A percentile compares a stretch with the other conserved stretches of the same genome.
Conservation (phyloP, 805 yeast species). For the Candida yuanshanica region DNA sequence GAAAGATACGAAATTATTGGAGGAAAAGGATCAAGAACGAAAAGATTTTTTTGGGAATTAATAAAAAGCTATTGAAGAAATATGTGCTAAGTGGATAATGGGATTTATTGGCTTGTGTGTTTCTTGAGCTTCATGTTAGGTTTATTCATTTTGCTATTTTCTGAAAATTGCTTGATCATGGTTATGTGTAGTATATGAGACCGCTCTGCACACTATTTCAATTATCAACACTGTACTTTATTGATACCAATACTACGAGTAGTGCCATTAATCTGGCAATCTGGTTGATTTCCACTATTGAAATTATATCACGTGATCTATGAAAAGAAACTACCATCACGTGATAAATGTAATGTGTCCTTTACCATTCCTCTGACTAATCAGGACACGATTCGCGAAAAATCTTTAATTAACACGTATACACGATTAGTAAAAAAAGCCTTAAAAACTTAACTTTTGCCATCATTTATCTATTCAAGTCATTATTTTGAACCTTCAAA, state of each 20-base stretch:
- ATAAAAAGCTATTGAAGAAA: constrained; percentile 7
- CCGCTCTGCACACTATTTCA: no score
- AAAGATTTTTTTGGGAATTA: constrained; percentile 4
- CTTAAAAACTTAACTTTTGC: not conserved
- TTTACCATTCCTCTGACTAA: no score
- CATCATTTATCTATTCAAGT: not conserved
- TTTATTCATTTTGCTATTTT: not conserved
- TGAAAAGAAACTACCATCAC: no score
- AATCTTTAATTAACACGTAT: not conserved
- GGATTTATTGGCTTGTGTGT: not conserved
- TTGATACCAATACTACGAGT: no score
- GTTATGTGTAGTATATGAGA: no score
- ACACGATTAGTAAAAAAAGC: not conserved
- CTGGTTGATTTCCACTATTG: no score
- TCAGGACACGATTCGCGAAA: not conserved
- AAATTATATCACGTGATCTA: no score
- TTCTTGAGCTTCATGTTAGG: not conserved
- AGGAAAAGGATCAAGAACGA: constrained; percentile 9
- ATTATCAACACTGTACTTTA: no score
- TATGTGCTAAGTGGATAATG: constrained; percentile 3
- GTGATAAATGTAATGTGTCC: no score
- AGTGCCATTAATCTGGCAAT: no score
- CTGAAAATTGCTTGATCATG: no score
- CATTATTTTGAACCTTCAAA: no score
- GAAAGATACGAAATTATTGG: constrained; percentile 8